Conservation (phyloP, 179 eudicot species). For the Beta lomatogona region DNA sequence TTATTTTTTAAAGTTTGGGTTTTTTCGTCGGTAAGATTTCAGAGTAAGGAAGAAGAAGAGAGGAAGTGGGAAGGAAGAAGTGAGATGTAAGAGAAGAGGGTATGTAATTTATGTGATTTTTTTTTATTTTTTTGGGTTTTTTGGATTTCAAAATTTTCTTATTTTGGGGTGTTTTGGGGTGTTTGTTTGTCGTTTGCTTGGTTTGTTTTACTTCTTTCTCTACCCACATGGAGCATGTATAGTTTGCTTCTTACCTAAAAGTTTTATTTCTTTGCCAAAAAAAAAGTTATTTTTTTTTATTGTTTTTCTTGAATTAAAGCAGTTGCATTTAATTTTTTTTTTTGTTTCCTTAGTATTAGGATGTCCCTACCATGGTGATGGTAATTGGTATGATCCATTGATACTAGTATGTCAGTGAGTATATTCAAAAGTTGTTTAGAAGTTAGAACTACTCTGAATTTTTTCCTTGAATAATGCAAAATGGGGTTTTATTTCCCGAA, state of each 20-base stretch:
- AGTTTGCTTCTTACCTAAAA: constrained; percentile 27
- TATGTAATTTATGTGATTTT: background rate
- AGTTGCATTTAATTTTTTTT: background rate
- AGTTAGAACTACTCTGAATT: no score
- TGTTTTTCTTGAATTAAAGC: background rate
- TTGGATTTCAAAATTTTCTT: background rate
- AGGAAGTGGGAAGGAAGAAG: background rate
- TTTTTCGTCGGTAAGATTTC: background rate
- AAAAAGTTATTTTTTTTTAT: background rate
- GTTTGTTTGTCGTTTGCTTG: constrained; percentile 21
- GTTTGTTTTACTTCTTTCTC: background rate
- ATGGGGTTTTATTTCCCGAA: no score
- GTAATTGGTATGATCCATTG: no score
- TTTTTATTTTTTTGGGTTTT: background rate
- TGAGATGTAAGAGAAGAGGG: constrained; percentile 2
- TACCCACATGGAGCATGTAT: background rate
- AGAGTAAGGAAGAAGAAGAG: background rate
- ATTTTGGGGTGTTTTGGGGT: background rate
- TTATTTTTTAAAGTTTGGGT: background rate
- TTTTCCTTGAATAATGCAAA: no score
- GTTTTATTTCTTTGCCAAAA: background rate
- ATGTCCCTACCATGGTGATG: no score
- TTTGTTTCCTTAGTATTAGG: background rate
- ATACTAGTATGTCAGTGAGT: no score
- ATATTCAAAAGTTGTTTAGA: no score